Conservation (phyloP, 345 rosid species). For the Lumnitzera racemosa region DNA sequence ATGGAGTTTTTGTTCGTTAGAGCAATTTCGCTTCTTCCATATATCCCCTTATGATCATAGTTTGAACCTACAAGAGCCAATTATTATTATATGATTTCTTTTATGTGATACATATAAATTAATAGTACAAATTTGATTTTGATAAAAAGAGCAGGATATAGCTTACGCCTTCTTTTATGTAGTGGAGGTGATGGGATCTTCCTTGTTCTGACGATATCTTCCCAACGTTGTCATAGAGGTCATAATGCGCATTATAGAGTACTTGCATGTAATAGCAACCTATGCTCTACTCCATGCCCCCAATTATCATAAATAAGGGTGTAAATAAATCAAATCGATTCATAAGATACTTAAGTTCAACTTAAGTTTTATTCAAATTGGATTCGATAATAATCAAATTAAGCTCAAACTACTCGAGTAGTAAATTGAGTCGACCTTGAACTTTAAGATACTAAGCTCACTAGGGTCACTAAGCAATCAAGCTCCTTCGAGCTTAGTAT, state of each 20-base stretch:
- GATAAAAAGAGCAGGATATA: neutral
- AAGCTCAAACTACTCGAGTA: too few species aligned
- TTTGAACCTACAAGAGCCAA: slow-evolving; percentile 16
- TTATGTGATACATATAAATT: neutral
- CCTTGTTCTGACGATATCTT: slow-evolving; percentile 7
- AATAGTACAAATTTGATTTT: neutral
- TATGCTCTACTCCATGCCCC: too few species aligned
- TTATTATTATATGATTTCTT: neutral
- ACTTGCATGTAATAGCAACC: slow-evolving; percentile 14
- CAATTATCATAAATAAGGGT: too few species aligned
- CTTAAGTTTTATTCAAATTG: too few species aligned
- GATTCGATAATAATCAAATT: too few species aligned
- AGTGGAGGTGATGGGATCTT: slow-evolving; percentile 6
- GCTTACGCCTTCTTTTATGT: slow-evolving; percentile 17
- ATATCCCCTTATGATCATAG: neutral
- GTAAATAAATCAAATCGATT: too few species aligned
- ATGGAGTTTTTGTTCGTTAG: slow-evolving; percentile 11
- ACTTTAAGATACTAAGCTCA: too few species aligned
- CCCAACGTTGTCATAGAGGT: slow-evolving; percentile 8
- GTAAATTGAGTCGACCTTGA: too few species aligned
- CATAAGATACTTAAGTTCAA: too few species aligned
- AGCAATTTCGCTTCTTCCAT: slow-evolving; percentile 15
- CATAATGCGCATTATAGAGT: slow-evolving; percentile 2
- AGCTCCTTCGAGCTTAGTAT: too few species aligned
- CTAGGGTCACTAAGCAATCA: too few species aligned